phyloP scores from a whole-genome alignment of 495 filamentous ascomycete species.

The Pyrenopolyporus hunteri region DNA sequence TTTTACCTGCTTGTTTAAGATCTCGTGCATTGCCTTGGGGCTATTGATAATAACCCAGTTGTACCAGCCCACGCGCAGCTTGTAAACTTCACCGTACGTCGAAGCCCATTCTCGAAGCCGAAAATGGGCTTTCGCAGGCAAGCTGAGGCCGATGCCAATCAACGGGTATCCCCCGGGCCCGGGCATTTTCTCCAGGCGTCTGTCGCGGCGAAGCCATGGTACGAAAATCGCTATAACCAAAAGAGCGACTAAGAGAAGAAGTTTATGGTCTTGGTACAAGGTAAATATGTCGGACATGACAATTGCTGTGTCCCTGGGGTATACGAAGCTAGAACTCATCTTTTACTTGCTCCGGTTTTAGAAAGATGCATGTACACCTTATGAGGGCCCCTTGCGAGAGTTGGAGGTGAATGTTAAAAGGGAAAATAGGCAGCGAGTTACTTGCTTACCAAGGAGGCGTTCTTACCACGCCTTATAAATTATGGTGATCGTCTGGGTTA shows the following conservation, averaged over 20 bases:
- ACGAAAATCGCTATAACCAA: not conserved
- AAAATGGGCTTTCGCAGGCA: slow-evolving; percentile 23
- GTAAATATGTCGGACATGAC: not conserved
- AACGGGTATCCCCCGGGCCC: slow-evolving; percentile 32
- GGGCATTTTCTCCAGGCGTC: slow-evolving; percentile 27
- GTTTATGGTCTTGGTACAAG: not conserved
- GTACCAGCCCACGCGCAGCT: slow-evolving; percentile 48
- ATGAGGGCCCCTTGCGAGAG: not conserved
- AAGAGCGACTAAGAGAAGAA: not conserved
- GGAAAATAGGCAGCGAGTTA: no score
- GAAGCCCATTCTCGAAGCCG: slow-evolving; percentile 37
- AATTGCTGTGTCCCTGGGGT: not conserved
- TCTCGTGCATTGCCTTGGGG: slow-evolving; percentile 48
- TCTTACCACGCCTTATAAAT: no score
- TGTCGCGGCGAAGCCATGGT: slow-evolving; percentile 27
- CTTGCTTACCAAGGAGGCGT: no score
- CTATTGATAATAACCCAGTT: slow-evolving; percentile 52
- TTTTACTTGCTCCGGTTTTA: not conserved
- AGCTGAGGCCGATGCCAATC: slow-evolving; percentile 36
- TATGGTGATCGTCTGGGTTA: no score
- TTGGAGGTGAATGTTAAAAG: not conserved
- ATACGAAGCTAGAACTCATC: not conserved
- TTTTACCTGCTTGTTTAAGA: slow-evolving; percentile 46
- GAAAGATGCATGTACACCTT: not conserved
- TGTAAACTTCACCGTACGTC: slow-evolving; percentile 46